phyloP scores from a whole-genome alignment of 2,329 filamentous ascomycete genomes.

The Pseudocercospora fuligena region DNA sequence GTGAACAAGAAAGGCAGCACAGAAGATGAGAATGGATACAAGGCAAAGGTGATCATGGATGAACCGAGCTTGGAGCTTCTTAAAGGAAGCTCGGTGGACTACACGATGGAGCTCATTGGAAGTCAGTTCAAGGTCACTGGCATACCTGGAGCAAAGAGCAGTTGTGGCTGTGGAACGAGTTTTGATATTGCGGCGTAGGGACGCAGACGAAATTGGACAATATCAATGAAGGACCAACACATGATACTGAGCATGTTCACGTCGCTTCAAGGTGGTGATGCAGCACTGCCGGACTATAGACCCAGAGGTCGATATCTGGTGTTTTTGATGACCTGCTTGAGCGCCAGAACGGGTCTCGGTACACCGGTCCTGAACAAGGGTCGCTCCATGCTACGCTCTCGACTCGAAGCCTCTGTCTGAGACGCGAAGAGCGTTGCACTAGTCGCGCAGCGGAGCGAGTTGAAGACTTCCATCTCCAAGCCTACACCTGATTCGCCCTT shows the following conservation, averaged over 20 bases:
- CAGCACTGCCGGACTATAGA: too few relatives aligned
- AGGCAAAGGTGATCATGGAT: conserved; percentile 87
- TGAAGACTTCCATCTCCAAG: too few relatives aligned
- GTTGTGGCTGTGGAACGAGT: conserved; percentile 95
- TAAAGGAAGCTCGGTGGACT: conserved; percentile 94
- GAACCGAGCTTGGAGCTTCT: conserved; percentile 83
- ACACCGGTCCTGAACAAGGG: background rate
- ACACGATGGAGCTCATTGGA: conserved; percentile 92
- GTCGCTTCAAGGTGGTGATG: too few relatives aligned
- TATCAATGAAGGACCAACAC: background rate
- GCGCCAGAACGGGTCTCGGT: too few relatives aligned
- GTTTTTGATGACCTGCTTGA: background rate
- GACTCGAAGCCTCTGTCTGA: too few relatives aligned
- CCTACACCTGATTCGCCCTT: too few relatives aligned
- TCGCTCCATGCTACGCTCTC: too few relatives aligned
- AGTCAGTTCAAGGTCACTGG: conserved; percentile 96
- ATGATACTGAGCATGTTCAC: background rate
- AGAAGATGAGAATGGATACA: conserved; percentile 49
- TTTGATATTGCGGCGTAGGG: conserved; percentile 76
- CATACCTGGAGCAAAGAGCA: conserved; percentile 89
- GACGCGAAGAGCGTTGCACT: too few relatives aligned
- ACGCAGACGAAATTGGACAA: background rate
- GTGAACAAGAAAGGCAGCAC: conserved; percentile 23
- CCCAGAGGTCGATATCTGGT: background rate
- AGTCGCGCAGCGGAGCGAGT: too few relatives aligned